These are phyloP conservation scores for Amniculicola lignicola DNA, from an alignment of 495 filamentous ascomycete species.

Conservation along the genomic window DNA sequence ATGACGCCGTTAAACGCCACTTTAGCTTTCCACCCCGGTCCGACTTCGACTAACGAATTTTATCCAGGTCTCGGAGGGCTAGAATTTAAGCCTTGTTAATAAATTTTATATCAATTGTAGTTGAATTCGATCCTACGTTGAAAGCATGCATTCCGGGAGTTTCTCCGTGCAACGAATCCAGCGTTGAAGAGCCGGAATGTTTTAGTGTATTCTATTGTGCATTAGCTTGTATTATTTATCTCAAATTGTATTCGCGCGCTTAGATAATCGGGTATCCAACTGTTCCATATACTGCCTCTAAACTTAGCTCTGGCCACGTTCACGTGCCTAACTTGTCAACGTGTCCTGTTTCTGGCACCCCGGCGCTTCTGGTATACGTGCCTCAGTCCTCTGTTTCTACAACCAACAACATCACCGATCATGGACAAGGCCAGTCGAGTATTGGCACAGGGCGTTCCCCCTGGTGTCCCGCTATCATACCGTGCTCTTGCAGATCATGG, in stretches of 20 bases:
- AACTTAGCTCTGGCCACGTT: neutral
- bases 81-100: too few relatives aligned
- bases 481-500: slow-evolving; percentile 2
- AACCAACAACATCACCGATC: neutral
- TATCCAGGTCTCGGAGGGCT: too few relatives aligned
- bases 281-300: too few relatives aligned
- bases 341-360: neutral
- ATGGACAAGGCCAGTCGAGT: slow-evolving; percentile 14
- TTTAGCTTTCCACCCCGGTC: neutral
- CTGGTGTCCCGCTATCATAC: slow-evolving; percentile 1
- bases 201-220: neutral
- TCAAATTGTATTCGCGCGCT: neutral
- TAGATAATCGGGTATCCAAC: neutral
- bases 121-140: neutral
- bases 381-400: too few relatives aligned
- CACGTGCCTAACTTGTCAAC: neutral
- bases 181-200: neutral
- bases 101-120: too few relatives aligned
- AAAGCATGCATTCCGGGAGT: neutral
- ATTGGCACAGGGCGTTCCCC: slow-evolving; percentile 2
- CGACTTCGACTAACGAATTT: too few relatives aligned
- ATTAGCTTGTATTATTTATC: neutral
- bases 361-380: too few relatives aligned
- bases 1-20: neutral
- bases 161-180: too few relatives aligned